Conservation (phyloP, 305 asterid genomes). For the Plantago rigida region DNA sequence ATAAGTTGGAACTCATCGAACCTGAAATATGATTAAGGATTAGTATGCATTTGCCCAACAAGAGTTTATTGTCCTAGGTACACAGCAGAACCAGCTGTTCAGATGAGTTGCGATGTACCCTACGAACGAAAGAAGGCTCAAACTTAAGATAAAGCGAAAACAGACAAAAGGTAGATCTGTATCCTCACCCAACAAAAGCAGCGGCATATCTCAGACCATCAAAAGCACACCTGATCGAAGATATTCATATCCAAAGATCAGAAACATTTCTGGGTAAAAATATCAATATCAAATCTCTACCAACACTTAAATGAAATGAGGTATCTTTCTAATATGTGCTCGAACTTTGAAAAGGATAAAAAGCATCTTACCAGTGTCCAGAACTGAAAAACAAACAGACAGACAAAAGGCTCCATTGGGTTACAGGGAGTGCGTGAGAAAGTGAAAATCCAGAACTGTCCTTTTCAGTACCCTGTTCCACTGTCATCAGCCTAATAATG, state of each 20-base stretch:
- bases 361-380: slow-evolving; percentile 73
- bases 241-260: background rate
- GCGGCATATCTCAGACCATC: slow-evolving; percentile 96
- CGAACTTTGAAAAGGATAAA: slow-evolving; percentile 12
- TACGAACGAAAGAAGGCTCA: too few relatives aligned
- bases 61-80: background rate
- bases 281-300: background rate
- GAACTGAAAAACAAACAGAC: slow-evolving; percentile 80
- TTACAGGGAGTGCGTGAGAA: slow-evolving; percentile 54
- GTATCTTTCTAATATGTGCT: background rate
- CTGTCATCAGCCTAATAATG: slow-evolving; percentile 42
- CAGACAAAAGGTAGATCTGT: slow-evolving; percentile 10
- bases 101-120: too few relatives aligned
- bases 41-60: slow-evolving; percentile 8
- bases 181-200: slow-evolving; percentile 80
- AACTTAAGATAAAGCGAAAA: background rate
- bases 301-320: background rate
- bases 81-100: too few relatives aligned
- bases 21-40: slow-evolving; percentile 31
- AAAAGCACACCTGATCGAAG: slow-evolving; percentile 72
- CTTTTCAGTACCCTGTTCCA: slow-evolving; percentile 32
- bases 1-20: slow-evolving; percentile 81
- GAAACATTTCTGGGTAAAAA: background rate
- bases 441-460: slow-evolving; percentile 35
- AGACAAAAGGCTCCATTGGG: slow-evolving; percentile 77